Evolutionary conservation across 1,284 basidiomycete species (phyloP).

Genomic region (Cyathus pygmaeus): DNA sequence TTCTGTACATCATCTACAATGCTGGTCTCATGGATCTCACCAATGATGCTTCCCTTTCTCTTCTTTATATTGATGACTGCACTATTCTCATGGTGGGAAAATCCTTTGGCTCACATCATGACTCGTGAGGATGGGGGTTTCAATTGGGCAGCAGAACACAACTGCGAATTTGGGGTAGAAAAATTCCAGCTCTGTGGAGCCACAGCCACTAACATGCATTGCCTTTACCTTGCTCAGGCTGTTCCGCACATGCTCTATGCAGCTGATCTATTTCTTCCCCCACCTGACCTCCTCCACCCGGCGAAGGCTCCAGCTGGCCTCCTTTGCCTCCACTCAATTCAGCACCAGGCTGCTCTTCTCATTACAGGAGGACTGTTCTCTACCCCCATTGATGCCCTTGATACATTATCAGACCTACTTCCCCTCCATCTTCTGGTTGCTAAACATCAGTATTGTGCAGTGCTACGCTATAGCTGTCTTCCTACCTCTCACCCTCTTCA

Average conservation of each 20-base stretch:
- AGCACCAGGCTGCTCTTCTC: background rate
- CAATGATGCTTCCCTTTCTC: background rate
- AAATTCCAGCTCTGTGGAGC: slow-evolving; percentile 29
- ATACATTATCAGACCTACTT: background rate
- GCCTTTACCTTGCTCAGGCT: slow-evolving; percentile 37
- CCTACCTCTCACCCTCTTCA: background rate
- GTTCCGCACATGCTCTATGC: slow-evolving; percentile 47
- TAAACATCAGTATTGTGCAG: background rate
- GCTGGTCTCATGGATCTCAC: background rate
- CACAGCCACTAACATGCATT: slow-evolving; percentile 8
- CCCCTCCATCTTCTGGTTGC: slow-evolving; percentile 6
- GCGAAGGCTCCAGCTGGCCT: background rate
- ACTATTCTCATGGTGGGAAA: background rate
- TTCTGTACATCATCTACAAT: background rate
- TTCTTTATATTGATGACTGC: background rate
- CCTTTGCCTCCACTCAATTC: background rate
- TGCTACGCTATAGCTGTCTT: background rate
- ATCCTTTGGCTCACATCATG: background rate
- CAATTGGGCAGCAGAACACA: background rate
- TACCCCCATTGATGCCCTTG: background rate
- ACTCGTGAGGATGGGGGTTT: background rate
- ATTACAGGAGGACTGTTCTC: background rate
- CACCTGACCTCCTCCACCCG: background rate
- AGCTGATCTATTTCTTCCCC: slow-evolving; percentile 39
- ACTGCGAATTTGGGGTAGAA: background rate